Evolutionary conservation across 345 rosid species (phyloP), one percentile per base, ranked within the genome.

Genomic region (Erucastrum elatum): DNA sequence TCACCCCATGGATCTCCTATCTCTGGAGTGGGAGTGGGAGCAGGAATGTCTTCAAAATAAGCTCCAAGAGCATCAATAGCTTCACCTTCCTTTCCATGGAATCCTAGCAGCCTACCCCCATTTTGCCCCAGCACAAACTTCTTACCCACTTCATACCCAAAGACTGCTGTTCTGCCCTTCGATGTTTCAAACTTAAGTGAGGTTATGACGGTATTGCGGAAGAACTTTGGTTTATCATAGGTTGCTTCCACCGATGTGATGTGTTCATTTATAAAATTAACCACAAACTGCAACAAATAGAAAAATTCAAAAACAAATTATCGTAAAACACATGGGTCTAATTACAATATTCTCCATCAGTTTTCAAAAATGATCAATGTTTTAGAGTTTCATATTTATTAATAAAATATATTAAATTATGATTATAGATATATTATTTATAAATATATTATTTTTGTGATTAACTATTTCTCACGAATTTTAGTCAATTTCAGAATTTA

Each of bases 171-270:
- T 16, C 26, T 16, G 15, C 68, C 65, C 8, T 16, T 46, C 59
- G 82, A 53, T 13, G 82, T 79, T 46, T 59, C 30, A 3, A 79
- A 65, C 29, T 25, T 73, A 35, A 79, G 82, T 0, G 82, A 79
- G 0, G 73, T 67, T 12, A 74, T 67, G 44, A 49, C 70, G 3
- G 67, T 35, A 46, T 35, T 73, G 44, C 66, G 39, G 1, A 46
- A 70, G 33, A 63, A 1, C 3, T 16, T 9, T 0, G 71, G 55
- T 9, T 62, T 62, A 6, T 71, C 5, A 58, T 71, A 78, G n/a
- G 66, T 71, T 37, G 60, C 68, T 55, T 71, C 77, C 34, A 72
- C 77, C 1, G 61, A 72, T 37, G 39, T 1, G 61, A 72, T 53
- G 39, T 66, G 11, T 59, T 78, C 81, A 2, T 65, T 10, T 2